Base-by-base conservation (phyloP, 2,329 filamentous ascomycete genomes). In the Calonectria pauciramosa region DNA sequence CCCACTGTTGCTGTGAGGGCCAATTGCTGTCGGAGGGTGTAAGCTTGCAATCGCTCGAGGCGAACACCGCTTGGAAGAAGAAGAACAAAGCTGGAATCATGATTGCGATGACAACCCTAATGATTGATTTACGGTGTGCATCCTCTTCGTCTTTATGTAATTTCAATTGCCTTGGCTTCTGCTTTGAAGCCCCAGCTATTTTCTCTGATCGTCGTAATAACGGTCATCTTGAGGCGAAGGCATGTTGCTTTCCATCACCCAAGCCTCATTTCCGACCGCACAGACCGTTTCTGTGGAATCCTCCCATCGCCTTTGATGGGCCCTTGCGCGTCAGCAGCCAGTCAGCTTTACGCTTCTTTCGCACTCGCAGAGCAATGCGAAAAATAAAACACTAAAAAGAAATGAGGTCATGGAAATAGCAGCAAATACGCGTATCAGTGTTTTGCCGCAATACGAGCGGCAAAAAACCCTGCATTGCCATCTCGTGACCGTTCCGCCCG, bases 21-120 rank as follows among this genome's bases (percentile, higher is more conserved):
- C 47, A 67, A 3, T 49, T 23, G 4, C 5, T 16, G 47, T 67
- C 64, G 9, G 32, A 67, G 5, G 64, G 64, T 7, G 47, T 54
- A 14, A 52, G 30, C 32, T 54, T 56, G 18, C 49, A 64, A 11
- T 13, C 36, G 28, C 59, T 47, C 34, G 59, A 28, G 8, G 38
- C 59, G 2, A 64, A 64, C 18, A 38, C 59, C 5, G 59, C 41
- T 6, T 41, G 26, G 16, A 64, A 64, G 26, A 47, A 38, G 26
- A 47, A 26, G 59, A 64, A 64, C 10, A 44, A 47, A 4, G 26
- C 16, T 30, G 28, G 36, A 32, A 73, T 28, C 71, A 73, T 73
- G 36, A 7, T 56, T 51, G n/a, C 51, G 14, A 60, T 20, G 20
- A 11, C 20, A 13, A 13, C 30, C 5, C 26, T 7, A 8, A n/a